A percentile compares a stretch with the other conserved stretches of the same genome.
phyloP scores from a whole-genome alignment of 108 stramenopile genomes.

The Cyclotella cryptica region DNA sequence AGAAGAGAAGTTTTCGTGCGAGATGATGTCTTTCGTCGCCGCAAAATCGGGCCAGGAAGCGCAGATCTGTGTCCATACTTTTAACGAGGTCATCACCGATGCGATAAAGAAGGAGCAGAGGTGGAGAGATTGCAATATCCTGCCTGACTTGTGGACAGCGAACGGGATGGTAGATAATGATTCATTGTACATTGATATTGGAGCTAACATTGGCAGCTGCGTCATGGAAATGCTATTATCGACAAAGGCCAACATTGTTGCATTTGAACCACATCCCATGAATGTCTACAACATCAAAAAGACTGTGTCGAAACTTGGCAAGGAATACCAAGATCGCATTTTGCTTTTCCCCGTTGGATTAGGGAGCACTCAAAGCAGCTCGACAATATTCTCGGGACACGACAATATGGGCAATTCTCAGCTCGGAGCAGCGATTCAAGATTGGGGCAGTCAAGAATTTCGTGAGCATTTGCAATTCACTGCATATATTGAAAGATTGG shows the following conservation, averaged over 20 bases:
- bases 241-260: constrained; percentile 45
- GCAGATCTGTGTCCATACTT: neutral
- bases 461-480: neutral
- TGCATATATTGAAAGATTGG: constrained; percentile 17
- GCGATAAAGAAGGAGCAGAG: neutral
- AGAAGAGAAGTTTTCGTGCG: too few relatives aligned
- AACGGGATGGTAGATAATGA: neutral
- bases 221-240: constrained; percentile 48
- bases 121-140: constrained; percentile 20
- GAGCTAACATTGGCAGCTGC: constrained; percentile 47
- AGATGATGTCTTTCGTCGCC: too few relatives aligned
- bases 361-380: neutral
- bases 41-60: neutral
- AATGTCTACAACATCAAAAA: constrained; percentile 19
- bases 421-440: constrained; percentile 19
- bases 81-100: neutral
- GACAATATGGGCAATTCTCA: constrained; percentile 36
- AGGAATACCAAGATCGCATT: constrained; percentile 29
- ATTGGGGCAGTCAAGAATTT: constrained; percentile 5
- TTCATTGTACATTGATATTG: constrained; percentile 40
- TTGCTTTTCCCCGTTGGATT: constrained; percentile 24
- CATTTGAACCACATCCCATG: constrained; percentile 48
- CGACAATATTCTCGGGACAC: constrained; percentile 7
- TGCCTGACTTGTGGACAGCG: constrained; percentile 18
- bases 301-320: neutral